phyloP scores from a whole-genome alignment of 805 yeast genomes.

The Groenewaldozyma salmanticensis region DNA sequence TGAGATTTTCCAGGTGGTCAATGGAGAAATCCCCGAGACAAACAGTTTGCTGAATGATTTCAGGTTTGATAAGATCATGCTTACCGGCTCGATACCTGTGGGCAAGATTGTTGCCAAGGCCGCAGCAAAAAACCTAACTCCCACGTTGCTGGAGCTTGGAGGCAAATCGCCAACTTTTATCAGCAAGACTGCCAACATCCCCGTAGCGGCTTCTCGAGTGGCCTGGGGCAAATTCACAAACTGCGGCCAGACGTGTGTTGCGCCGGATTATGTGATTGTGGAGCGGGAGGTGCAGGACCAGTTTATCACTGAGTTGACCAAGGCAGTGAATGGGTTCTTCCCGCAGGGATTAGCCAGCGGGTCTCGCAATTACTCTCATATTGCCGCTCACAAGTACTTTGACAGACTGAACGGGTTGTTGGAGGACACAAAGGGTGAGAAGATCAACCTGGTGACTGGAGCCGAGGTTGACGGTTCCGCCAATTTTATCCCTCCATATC shows the following conservation, averaged over 20 bases:
- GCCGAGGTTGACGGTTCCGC: constrained; percentile 21
- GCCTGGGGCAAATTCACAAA: constrained; percentile 72
- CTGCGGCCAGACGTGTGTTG: constrained; percentile 86
- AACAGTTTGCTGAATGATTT: constrained; percentile 43
- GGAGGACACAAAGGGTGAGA: constrained; percentile 39
- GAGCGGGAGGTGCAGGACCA: constrained; percentile 47
- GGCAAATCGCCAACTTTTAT: constrained; percentile 86
- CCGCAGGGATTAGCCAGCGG: constrained; percentile 17
- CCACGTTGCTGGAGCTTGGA: constrained; percentile 74
- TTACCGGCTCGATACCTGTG: constrained; percentile 72
- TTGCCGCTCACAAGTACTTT: constrained; percentile 46
- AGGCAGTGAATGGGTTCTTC: constrained; percentile 36
- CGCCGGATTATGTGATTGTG: constrained; percentile 75
- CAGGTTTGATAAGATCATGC: constrained; percentile 72
- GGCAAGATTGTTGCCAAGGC: constrained; percentile 69
- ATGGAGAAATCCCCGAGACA: constrained; percentile 64
- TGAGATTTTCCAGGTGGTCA: constrained; percentile 49
- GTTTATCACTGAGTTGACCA: constrained; percentile 35
- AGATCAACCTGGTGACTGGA: not conserved
- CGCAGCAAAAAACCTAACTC: constrained; percentile 81
- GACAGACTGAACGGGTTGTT: constrained; percentile 21
- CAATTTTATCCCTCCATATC: constrained; percentile 57
- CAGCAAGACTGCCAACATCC: constrained; percentile 36
- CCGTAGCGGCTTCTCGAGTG: constrained; percentile 46
- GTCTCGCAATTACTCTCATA: constrained; percentile 44